Evolutionary conservation across 139 green algal species (phyloP).

Genomic region (Zygnema cylindricum): DNA sequence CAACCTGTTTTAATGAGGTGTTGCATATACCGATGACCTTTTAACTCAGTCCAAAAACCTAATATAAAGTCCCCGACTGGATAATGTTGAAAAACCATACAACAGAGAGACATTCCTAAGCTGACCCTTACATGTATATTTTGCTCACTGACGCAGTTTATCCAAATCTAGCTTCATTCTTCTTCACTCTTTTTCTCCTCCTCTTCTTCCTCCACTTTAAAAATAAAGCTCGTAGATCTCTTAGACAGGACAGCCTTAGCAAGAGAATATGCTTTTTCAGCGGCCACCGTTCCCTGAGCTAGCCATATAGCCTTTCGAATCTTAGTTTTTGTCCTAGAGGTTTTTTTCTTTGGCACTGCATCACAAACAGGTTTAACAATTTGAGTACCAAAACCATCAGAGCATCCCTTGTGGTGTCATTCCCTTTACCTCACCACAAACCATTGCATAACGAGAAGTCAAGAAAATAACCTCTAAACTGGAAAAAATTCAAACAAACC

Average conservation of each 20-base stretch:
- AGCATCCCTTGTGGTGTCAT: not conserved
- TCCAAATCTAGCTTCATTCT: too few relatives aligned
- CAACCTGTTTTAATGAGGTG: too few relatives aligned
- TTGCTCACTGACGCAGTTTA: not conserved
- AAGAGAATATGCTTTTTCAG: constrained; percentile 33
- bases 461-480: not conserved
- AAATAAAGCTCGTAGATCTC: constrained; percentile 38
- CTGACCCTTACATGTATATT: too few relatives aligned
- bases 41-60: too few relatives aligned
- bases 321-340: constrained; percentile 47
- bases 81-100: too few relatives aligned
- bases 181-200: constrained; percentile 16
- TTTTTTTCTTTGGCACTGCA: constrained; percentile 46
- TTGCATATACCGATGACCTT: too few relatives aligned
- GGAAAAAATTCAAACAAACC: not conserved
- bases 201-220: constrained; percentile 30
- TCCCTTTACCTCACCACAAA: not conserved
- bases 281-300: constrained; percentile 11
- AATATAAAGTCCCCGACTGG: too few relatives aligned
- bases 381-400: too few relatives aligned
- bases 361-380: not conserved
- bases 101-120: too few relatives aligned
- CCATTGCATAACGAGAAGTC: not conserved
- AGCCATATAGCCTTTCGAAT: constrained; percentile 40
- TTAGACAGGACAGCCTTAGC: constrained; percentile 38